Base-by-base conservation (phyloP, 2,329 filamentous ascomycete genomes). In the Beauveria sp. region DNA sequence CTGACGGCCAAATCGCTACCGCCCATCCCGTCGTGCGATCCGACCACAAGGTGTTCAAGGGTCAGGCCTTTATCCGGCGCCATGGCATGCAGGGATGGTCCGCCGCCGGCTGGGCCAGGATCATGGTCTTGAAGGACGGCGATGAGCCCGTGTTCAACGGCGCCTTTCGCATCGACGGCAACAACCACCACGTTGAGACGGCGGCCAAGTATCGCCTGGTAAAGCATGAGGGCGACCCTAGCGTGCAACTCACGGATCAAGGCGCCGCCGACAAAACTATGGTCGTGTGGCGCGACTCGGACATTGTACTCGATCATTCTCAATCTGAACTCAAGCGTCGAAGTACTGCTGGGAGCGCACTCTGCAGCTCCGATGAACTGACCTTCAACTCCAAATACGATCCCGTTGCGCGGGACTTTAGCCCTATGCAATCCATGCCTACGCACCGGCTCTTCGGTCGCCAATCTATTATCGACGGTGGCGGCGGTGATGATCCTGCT, bases 271-370 rank as follows among this genome's bases (percentile, higher is more conserved):
- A 87, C 38, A 90, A 96, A 64, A 88, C 85, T 70, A 95, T 99
- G 93, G 81, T 97, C 42, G 83, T 97, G 1, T 98, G 91, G 82
- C 85, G 93, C 66, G 93, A 98, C 71, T 96, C 92, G 31, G 95
- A 99, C 73, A 85, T 97, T 69, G 73, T 77, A n/a, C 63, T 61
- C 31, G 62, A 50, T 18, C 68, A 72, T 20, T 74, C 76, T 43
- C 82, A 83, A 60, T 75, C 78, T 24, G 88, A 93, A 65, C 74
- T 95, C 67, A 89, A 86, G 75, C 84, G 90, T 9, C 51, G 56
- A 64, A 79, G 78, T 60, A 63, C 76, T 20, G 53, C 16, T 9
- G 68, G 71, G 46, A 70, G 73, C 34, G 73, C 74, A 18, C 64
- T 81, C 5, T 99, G 95, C 73, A 79, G 80, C 26, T 86, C 91